A percentile compares a stretch with the other conserved stretches of the same genome.
Conservation (phyloP, 768 basidiomycete species). For the Collybia nuda region DNA sequence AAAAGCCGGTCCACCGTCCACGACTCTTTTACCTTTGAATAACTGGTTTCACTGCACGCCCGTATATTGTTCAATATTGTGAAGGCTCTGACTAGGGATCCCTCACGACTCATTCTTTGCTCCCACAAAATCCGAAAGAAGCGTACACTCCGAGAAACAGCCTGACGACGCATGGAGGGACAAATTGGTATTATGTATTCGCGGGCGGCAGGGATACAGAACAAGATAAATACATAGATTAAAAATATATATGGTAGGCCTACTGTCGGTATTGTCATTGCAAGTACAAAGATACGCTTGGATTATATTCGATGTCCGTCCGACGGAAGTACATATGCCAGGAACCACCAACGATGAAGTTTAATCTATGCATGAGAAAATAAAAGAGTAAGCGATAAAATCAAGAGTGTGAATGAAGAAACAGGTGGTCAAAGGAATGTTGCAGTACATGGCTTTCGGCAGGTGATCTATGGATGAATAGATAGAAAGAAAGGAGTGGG, state of each 20-base stretch:
- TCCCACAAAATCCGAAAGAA: background rate
- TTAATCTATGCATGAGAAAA: background rate
- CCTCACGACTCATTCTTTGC: conserved; percentile 3
- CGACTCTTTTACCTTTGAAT: conserved; percentile 44
- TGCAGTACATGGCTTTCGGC: too few species aligned
- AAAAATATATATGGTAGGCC: conserved; percentile 18
- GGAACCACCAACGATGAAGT: background rate
- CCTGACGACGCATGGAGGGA: too few species aligned
- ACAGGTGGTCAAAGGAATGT: too few species aligned
- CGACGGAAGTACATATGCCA: background rate
- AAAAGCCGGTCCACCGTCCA: background rate
- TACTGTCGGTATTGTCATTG: conserved; percentile 10
- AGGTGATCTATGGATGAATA: background rate
- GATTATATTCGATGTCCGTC: background rate
- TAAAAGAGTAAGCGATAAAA: background rate
- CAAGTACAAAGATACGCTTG: conserved; percentile 6
- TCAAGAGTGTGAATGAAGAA: background rate
- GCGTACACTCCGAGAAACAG: too few species aligned
- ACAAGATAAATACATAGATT: conserved; percentile 16
- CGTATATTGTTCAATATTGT: background rate
- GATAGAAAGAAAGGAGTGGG: background rate
- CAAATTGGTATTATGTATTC: too few species aligned
- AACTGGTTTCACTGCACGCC: background rate
- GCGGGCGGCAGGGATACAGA: background rate
- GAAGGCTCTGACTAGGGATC: background rate